Evolutionary conservation across 2,329 filamentous ascomycete species (phyloP), one percentile per base, ranked within the genome.

Genomic region (Paecilomyces sp.): DNA sequence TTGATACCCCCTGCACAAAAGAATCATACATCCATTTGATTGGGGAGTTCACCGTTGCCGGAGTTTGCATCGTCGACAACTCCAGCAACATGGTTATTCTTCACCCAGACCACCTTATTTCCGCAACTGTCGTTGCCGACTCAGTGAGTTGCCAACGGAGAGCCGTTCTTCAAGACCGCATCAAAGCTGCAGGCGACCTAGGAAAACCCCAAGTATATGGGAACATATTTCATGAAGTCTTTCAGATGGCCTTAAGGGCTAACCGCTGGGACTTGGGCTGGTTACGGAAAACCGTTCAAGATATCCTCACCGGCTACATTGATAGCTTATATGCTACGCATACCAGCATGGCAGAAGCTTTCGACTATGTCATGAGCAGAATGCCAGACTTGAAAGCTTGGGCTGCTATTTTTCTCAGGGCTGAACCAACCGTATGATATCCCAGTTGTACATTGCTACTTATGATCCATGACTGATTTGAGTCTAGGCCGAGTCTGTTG

Each of bases 71-170:
- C 54, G 83, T 97, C 63, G 89, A 96, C 70, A 91, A 97, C 71
- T 81, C 83, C 2, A 82, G 92, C 67, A 91, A 94, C 68, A 89
- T 97, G 74, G 79, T 99, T 56, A 92, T 99, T 60, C 78, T 99
- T 13, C 92, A 99, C 69, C 94, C 94, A 0, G 94, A 99, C 69
- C 92, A 97, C 75, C 83, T 99, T 34, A 89, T 99, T 57, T 97
- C 94, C 2, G 89, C 94, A 2, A 97, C 94, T 0, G 91, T 95
- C 4, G 89, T 99, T 52, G 92, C 92, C n/a, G 94, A 99, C 74
- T 96, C 94, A 0, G 96, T 97, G 71, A 88, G 87, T 25, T 99
- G 94, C 71, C 88, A 90, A 71, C 88, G 94, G 18, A 88, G 93
- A 64, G 92, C 94, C 31, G 93, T 97, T 1, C 83, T 99, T 28